phyloP scores from a whole-genome alignment of 2,329 filamentous ascomycete species.

The Myriosclerotinia scirpicola region DNA sequence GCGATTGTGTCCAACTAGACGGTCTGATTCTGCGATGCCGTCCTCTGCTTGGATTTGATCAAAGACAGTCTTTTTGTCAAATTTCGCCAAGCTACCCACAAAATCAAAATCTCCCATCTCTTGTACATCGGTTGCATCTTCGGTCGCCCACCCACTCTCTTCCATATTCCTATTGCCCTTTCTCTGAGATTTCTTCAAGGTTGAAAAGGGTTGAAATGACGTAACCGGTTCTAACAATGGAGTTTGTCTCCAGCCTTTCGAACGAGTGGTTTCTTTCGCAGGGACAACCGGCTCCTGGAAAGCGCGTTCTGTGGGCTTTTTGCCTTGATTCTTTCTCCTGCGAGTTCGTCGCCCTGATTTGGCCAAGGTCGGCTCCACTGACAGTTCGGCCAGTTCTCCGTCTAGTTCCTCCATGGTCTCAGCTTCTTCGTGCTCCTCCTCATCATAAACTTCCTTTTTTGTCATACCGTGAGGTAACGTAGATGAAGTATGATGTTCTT shows the following conservation, averaged over 20 bases:
- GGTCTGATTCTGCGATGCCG: conserved; percentile 80
- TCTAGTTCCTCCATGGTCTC: conserved; percentile 36
- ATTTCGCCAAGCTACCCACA: conserved; percentile 82
- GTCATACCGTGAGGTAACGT: conserved; percentile 49
- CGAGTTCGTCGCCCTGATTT: conserved; percentile 45
- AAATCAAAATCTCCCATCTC: conserved; percentile 96
- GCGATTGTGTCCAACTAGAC: conserved; percentile 88
- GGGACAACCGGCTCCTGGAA: conserved; percentile 44
- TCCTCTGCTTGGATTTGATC: conserved; percentile 90
- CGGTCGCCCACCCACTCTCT: conserved; percentile 89
- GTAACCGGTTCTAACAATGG: conserved; percentile 62
- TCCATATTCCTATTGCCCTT: conserved; percentile 44
- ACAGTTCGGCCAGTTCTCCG: conserved; percentile 27
- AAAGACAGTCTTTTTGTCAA: conserved; percentile 90
- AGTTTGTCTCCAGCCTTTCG: conserved; percentile 67
- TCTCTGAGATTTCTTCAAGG: conserved; percentile 57
- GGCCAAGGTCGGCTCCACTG: conserved; percentile 29
- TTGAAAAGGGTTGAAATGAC: conserved; percentile 62
- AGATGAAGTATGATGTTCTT: conserved; percentile 41
- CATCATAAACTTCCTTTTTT: conserved; percentile 42
- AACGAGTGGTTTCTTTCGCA: conserved; percentile 48
- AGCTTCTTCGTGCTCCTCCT: conserved; percentile 26
- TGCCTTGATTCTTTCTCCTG: conserved; percentile 42
- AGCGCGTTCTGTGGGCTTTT: conserved; percentile 43
- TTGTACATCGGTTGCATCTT: conserved; percentile 91